Evolutionary conservation across 495 filamentous ascomycete species (phyloP).

Genomic region (Wilcoxina mikolae): DNA sequence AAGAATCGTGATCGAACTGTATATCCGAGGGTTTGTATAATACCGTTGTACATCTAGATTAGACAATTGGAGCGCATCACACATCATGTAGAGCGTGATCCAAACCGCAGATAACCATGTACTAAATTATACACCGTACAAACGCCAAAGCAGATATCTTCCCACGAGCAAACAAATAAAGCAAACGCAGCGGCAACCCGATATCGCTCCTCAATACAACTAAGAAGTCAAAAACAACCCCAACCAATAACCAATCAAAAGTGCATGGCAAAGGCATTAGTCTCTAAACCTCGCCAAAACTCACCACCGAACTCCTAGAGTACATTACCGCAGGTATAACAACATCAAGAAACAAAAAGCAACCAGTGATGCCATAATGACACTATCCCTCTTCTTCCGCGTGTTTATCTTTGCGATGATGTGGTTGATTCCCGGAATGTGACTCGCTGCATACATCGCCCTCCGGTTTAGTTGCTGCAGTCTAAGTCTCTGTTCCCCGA

Average conservation of each 20-base stretch:
- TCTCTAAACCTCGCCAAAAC: background rate
- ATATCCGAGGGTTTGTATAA: background rate
- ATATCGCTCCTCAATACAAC: background rate
- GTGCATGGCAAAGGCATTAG: background rate
- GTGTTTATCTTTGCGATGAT: slow-evolving; percentile 87
- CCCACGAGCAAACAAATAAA: background rate
- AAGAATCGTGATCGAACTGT: background rate
- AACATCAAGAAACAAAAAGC: slow-evolving; percentile 80
- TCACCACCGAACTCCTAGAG: too few species aligned
- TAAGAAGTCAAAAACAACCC: background rate
- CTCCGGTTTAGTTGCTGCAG: slow-evolving; percentile 73
- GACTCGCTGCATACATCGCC: slow-evolving; percentile 73
- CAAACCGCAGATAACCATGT: background rate
- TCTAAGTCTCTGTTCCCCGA: slow-evolving; percentile 71
- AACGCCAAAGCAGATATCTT: background rate
- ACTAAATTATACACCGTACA: background rate
- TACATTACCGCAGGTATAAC: slow-evolving; percentile 56
- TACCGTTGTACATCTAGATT: background rate
- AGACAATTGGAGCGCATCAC: background rate
- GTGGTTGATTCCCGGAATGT: slow-evolving; percentile 84
- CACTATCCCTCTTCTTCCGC: slow-evolving; percentile 87
- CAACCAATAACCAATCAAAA: background rate
- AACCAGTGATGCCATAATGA: slow-evolving; percentile 82
- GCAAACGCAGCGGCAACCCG: background rate
- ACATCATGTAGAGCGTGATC: background rate